Percentiles rank a stretch among this genome's conserved stretches.
phyloP scores from a whole-genome alignment of 352 stramenopile genomes.

The Globisporangium spiculum region DNA sequence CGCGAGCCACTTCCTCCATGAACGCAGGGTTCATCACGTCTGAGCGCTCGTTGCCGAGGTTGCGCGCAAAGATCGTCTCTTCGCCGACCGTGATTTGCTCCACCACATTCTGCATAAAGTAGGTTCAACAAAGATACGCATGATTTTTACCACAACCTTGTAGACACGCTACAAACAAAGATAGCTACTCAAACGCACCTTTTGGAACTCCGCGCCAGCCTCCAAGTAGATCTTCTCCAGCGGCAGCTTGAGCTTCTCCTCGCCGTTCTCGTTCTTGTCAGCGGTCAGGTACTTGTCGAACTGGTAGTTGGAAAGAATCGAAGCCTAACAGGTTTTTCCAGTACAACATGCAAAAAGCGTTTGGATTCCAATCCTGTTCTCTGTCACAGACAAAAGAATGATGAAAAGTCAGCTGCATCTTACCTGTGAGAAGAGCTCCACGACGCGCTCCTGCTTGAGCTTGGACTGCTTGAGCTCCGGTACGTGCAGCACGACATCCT shows the following conservation, averaged over 20 bases:
- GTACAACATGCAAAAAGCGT: background rate
- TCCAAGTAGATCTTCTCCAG: conserved; percentile 67
- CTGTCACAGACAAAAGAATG: background rate
- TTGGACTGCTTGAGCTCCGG: conserved; percentile 30
- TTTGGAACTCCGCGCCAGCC: conserved; percentile 48
- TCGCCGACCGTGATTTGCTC: conserved; percentile 70
- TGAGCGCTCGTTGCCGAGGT: conserved; percentile 80
- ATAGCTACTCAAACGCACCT: conserved; percentile 23
- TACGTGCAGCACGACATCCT: conserved; percentile 53
- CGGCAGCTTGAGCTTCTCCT: conserved; percentile 64
- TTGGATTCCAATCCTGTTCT: background rate
- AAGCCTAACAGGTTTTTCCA: conserved; percentile 27
- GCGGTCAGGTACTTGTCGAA: conserved; percentile 80
- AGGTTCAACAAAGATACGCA: background rate
- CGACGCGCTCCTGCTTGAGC: conserved; percentile 39
- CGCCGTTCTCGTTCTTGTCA: conserved; percentile 50
- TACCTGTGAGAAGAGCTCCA: conserved; percentile 64
- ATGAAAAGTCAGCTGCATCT: background rate
- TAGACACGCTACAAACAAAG: background rate
- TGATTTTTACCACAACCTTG: background rate
- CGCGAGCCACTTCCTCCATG: conserved; percentile 73
- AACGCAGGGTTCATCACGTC: conserved; percentile 78
- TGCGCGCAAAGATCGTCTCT: conserved; percentile 84
- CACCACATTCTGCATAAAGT: conserved; percentile 33
- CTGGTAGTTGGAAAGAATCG: conserved; percentile 85